Percentiles rank a stretch among this genome's conserved stretches.
These are phyloP conservation scores for Picocystis sp. DNA, from an alignment of 163 green algal species.

Conservation along the genomic window DNA sequence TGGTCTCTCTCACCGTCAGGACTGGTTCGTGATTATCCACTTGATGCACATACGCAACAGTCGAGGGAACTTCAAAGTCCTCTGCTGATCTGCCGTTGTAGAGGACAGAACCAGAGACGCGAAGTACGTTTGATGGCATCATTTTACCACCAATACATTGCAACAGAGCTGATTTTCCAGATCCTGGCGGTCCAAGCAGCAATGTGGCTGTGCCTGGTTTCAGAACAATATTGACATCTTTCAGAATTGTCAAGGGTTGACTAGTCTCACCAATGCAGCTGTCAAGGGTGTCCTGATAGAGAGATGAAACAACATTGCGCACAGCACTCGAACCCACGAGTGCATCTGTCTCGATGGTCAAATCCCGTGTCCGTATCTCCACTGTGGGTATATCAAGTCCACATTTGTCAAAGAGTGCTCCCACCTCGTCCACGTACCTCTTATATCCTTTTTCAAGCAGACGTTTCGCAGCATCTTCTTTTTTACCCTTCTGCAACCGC, in stretches of 20 bases:
- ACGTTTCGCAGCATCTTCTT: too few relatives aligned
- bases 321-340: conserved; percentile 25
- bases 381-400: conserved; percentile 13
- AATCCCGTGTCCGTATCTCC: conserved; percentile 18
- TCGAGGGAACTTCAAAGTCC: conserved; percentile 30
- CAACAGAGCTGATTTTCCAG: too few relatives aligned
- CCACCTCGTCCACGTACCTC: too few relatives aligned
- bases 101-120: conserved; percentile 20
- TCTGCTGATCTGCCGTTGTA: conserved; percentile 40
- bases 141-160: conserved; percentile 44
- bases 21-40: conserved; percentile 38
- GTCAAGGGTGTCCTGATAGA: conserved; percentile 14
- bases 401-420: conserved; percentile 1
- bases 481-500: too few relatives aligned
- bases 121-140: conserved; percentile 14
- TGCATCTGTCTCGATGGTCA: conserved; percentile 29
- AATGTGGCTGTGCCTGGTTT: conserved; percentile 26
- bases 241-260: conserved; percentile 22
- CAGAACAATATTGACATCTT: conserved; percentile 21
- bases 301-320: conserved; percentile 31
- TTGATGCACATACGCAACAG: conserved; percentile 28
- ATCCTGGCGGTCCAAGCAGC: conserved; percentile 30
- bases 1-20: conserved; percentile 48
- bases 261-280: too few relatives aligned
- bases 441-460: too few relatives aligned